Base-by-base conservation (phyloP, 2,329 filamentous ascomycete genomes). In the Dactylonectria macrodidyma region DNA sequence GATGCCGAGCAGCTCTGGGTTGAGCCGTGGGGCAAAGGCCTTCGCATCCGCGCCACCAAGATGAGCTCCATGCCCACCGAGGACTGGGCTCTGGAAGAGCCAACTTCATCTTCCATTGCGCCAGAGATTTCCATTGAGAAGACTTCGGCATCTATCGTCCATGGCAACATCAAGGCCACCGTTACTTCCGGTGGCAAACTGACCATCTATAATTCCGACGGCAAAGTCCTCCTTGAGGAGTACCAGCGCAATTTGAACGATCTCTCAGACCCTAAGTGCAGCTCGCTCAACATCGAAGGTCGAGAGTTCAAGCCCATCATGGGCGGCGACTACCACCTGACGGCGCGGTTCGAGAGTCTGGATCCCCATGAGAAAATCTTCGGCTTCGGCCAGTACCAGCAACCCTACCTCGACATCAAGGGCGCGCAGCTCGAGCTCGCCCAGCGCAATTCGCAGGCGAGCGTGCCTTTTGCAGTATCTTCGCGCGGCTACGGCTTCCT, bases 331-430 rank as follows among this genome's bases (percentile, higher is more conserved):
- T 91, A 88, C 73, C 85, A 89, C 60, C 79, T 91, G 6, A 91
- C 88, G 0, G 81, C 86, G 69, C 83, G 90, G 0, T 85, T 92
- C 60, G 90, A 92, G 76, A 87, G 86, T 2, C 75, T 88, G 61
- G 78, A 86, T 60, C 78, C 80, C 0, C 81, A 86, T 16, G 90
- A 92, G 75, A 88, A 86, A 74, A 87, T 92, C 16, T 92, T 85
- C 72, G 90, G 90, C n/a, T 92, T 92, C 89, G 90, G 90, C 0
- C 90, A 92, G 78, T 92, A 92, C 67, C 90, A 92, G 73, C 89
- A 92, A 71, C 87, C 88, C 0, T 85, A 83, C 59, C 80, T 92
- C 16, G 84, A 92, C 74, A 81, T 92, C 52, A 92, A 91, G 71
- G 90, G 90, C 0, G 74, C 82, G 0, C 89, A 92, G 62, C 78